phyloP scores from a whole-genome alignment of 1,139 yeast species.

The Suhomyces choctaworum region DNA sequence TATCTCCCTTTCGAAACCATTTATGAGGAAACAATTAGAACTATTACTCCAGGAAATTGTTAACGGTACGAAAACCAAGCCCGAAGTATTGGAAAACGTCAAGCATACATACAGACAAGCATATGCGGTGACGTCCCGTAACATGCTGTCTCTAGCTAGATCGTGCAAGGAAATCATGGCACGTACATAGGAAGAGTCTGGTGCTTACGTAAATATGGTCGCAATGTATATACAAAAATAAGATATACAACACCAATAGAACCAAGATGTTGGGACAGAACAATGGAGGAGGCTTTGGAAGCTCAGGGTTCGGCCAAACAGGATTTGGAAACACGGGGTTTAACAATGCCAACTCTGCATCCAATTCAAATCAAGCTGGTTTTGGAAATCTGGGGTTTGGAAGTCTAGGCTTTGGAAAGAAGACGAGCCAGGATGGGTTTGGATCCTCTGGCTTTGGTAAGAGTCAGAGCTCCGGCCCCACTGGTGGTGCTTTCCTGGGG shows the following conservation, averaged over 20 bases:
- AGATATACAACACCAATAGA: too few species aligned
- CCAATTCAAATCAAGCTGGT: neutral
- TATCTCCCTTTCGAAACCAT: constrained; percentile 84
- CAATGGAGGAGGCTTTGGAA: too few species aligned
- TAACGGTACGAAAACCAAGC: constrained; percentile 56
- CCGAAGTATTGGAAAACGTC: constrained; percentile 57
- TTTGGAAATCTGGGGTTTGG: constrained; percentile 3
- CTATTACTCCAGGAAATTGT: constrained; percentile 64
- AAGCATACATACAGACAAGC: constrained; percentile 65
- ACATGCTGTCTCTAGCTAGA: constrained; percentile 28
- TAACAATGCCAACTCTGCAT: neutral
- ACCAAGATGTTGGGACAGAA: constrained; percentile 11
- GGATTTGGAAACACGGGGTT: neutral
- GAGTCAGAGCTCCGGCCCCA: too few species aligned
- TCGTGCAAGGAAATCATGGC: constrained; percentile 20
- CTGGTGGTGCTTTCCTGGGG: constrained; percentile 2
- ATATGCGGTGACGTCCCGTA: constrained; percentile 41
- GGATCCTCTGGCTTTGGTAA: too few species aligned
- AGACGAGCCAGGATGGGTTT: constrained; percentile 6
- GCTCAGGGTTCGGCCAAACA: constrained; percentile 13
- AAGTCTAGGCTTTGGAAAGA: constrained; percentile 8
- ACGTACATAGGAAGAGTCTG: neutral
- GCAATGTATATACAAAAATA: too few species aligned
- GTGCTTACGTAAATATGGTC: too few species aligned
- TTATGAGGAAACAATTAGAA: constrained; percentile 77